phyloP scores from a whole-genome alignment of 2,329 filamentous ascomycete species.

The Aspergillus fijiensis region DNA sequence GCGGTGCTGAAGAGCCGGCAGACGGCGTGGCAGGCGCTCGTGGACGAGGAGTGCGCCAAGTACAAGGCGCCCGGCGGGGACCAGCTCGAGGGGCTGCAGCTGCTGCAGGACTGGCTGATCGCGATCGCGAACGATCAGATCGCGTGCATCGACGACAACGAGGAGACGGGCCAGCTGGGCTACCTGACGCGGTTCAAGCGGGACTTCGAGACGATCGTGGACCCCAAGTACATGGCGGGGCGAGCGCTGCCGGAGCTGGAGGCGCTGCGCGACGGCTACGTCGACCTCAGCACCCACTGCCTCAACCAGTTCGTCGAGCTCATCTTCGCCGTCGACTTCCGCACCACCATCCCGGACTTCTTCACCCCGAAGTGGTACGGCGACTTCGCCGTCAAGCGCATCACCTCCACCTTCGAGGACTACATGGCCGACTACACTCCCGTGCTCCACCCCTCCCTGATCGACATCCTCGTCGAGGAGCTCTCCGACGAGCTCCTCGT shows the following conservation, averaged over 20 bases:
- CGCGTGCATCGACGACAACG: slow-evolving; percentile 88
- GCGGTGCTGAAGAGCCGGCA: slow-evolving; percentile 79
- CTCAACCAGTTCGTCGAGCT: slow-evolving; percentile 82
- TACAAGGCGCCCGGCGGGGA: slow-evolving; percentile 59
- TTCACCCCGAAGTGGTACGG: slow-evolving; percentile 91
- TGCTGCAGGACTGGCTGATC: slow-evolving; percentile 83
- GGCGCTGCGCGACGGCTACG: slow-evolving; percentile 81
- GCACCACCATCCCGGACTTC: slow-evolving; percentile 76
- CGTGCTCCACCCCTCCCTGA: slow-evolving; percentile 80
- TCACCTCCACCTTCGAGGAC: slow-evolving; percentile 92
- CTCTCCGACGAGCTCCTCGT: slow-evolving; percentile 88
- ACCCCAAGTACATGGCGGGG: slow-evolving; percentile 72
- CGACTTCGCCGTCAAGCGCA: slow-evolving; percentile 83
- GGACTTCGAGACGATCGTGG: slow-evolving; percentile 78
- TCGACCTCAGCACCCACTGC: slow-evolving; percentile 92
- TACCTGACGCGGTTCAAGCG: slow-evolving; percentile 85
- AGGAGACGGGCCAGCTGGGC: slow-evolving; percentile 71
- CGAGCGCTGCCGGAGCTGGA: slow-evolving; percentile 71
- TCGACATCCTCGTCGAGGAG: slow-evolving; percentile 91
- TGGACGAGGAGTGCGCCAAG: slow-evolving; percentile 78
- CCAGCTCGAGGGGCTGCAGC: slow-evolving; percentile 68
- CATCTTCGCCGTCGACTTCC: slow-evolving; percentile 89
- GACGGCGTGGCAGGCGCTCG: slow-evolving; percentile 79
- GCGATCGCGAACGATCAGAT: slow-evolving; percentile 98
- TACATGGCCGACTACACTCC: slow-evolving; percentile 85